Evolutionary conservation across 768 basidiomycete genomes (phyloP), one percentile per base, ranked within the genome.

Genomic region (Sistotremastrum niveocremeum): DNA sequence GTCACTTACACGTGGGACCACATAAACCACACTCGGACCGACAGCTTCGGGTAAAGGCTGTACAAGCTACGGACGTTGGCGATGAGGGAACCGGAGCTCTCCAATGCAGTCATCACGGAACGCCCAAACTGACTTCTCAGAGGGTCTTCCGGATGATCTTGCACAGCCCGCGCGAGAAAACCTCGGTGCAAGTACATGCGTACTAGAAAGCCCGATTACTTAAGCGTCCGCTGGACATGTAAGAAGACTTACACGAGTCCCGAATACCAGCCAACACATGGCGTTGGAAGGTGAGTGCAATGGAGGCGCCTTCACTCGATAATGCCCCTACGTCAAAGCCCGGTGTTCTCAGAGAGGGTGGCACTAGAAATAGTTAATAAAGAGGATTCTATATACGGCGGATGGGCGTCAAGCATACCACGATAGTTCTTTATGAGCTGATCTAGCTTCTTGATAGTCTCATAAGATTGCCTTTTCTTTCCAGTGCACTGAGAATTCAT

Each of bases 101-200:
- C 71, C 60, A 81, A 83, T 11, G 81, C 80, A 39, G 81, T 79
- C 51, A 81, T 77, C 12, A 83, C 81, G 4, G 80, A 81, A 2
- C 78, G 77, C 7, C 79, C 80, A 50, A 80, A 81, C 9, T 78
- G 76, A 55, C 79, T 81, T 7, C 79, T 79, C 34, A 83, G 65
- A 30, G 81, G 81, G 54, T 83, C 81, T 55, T 79, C 79, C 33
- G 80, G 79, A 56, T 79, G 77, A 55, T 83, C 81, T 54, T 73
- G 78, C 48, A 83, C 72, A 3, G 81, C 81, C 39, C 78, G 71
- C 29, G 81, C 81, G 51, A 83, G 82, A 64, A 81, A 83, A 57
- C 76, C 78, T 51, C 81, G 70, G 54, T 83, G 81, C 35, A 83
- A 65, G 59, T 82, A 83, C 11, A 83, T 64, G 34, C 82, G 67